Evolutionary conservation across 176 grass and related monocot species (phyloP).

Genomic region (Ampelocalamus luodianensis): DNA sequence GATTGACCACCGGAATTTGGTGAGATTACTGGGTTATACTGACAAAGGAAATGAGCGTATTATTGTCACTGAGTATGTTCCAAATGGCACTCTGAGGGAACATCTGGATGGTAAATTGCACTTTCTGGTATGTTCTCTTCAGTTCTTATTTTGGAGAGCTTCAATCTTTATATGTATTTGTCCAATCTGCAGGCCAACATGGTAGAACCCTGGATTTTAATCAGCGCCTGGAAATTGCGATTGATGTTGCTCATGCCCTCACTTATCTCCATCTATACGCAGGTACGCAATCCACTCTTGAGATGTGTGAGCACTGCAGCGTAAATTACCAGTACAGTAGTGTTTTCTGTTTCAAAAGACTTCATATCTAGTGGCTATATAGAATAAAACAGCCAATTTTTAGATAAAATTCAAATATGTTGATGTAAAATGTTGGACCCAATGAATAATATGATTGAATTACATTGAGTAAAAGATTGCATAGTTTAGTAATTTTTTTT

Average conservation of each 20-base stretch:
- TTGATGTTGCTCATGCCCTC: conserved; percentile 93
- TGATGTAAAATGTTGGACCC: conserved; percentile 7
- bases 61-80: conserved; percentile 90
- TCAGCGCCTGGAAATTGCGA: conserved; percentile 94
- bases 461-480: background rate
- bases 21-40: conserved; percentile 85
- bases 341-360: background rate
- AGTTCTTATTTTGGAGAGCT: conserved; percentile 18
- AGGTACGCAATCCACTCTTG: conserved; percentile 49
- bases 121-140: background rate
- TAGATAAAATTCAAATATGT: background rate
- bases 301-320: background rate
- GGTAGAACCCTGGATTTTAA: conserved; percentile 91
- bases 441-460: background rate
- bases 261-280: conserved; percentile 99
- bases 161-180: conserved; percentile 32
- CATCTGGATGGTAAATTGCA: conserved; percentile 86
- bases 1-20: conserved; percentile 97
- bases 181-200: conserved; percentile 63
- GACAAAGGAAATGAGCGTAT: conserved; percentile 98
- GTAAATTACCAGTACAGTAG: background rate
- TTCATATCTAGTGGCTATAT: background rate
- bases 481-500: background rate
- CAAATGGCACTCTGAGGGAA: conserved; percentile 97
- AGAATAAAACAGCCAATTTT: background rate